Base-by-base conservation (phyloP, 805 yeast species). In the Lachancea sp. region DNA sequence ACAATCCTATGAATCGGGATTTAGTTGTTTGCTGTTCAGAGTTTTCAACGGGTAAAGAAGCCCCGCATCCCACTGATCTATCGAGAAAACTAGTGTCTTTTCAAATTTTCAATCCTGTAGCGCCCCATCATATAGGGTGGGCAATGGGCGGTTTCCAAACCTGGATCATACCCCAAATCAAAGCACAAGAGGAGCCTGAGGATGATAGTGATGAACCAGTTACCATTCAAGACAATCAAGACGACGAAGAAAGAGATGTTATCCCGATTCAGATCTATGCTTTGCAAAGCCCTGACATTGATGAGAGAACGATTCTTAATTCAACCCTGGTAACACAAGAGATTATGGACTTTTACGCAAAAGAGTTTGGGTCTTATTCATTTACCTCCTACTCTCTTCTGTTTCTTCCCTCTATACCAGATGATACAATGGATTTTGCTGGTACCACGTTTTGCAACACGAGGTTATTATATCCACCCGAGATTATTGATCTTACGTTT, bases 71-170 rank as follows among this genome's bases (percentile, higher is more conserved):
- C 0, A 68, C 76, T 4, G 95, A 88, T 58, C 58, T 74, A 25
- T 70, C 82, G 3, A 86, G 86, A 55, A 90, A 88, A 51, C 70
- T 80, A 1, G 87, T 76, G 36, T 70, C 78, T 16, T 90, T 80
- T 69, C 77, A 80, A 12, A 66, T 85, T 7, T 80, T 80, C 55
- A 84, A 80, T 41, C 96, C 97, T 1, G 83, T 87, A 1, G 81
- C 95, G 26, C 86, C 98, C 1, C 97, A 89, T 50, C 97, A 90
- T 60, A 70, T 92, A 16, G 97, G 97, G 0, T 92, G 95, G 80
- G 89, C 95, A 0, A 75, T 88, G 3, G 98, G 97, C 0, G 81
- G 95, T 2, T 92, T 90, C 58, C 79, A 80, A 30, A 74, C 75
- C 64, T 21, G 65, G 56, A 48, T 42, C n/a, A 35, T 60, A 21